A percentile compares a stretch with the other conserved stretches of the same genome.
Conservation (phyloP, 169 alveolate genomes). For the Eimeria mitis region DNA sequence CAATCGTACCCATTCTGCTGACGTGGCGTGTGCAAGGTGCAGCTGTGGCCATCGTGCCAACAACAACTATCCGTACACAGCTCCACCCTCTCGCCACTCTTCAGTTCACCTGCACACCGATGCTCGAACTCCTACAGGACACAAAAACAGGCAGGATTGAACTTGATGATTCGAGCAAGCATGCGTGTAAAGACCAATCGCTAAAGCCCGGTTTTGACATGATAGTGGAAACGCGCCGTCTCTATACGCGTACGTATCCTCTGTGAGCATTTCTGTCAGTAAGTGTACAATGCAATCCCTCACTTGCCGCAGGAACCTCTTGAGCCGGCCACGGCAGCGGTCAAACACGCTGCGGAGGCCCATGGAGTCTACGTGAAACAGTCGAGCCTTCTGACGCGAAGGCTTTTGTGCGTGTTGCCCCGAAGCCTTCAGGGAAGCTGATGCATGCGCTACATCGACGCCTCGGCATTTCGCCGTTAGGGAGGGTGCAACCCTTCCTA, state of each 20-base stretch:
- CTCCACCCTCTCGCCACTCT: conserved; percentile 46
- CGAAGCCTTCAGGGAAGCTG: neutral
- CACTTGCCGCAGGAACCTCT: conserved; percentile 41
- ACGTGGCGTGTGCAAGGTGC: conserved; percentile 65
- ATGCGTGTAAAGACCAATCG: neutral
- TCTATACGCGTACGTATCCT: neutral
- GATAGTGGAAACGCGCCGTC: neutral
- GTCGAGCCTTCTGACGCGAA: conserved; percentile 23
- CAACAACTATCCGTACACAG: conserved; percentile 76
- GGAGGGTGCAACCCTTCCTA: neutral
- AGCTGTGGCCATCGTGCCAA: conserved; percentile 60
- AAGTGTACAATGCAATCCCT: neutral
- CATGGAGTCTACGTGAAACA: conserved; percentile 64
- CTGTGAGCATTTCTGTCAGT: neutral
- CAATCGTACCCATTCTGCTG: conserved; percentile 81
- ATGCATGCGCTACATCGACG: neutral
- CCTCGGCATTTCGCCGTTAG: neutral
- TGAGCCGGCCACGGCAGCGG: conserved; percentile 64
- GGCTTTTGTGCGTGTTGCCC: conserved; percentile 35
- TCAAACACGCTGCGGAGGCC: conserved; percentile 66
- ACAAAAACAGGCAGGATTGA: neutral
- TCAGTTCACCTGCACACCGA: conserved; percentile 59
- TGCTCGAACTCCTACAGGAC: conserved; percentile 66
- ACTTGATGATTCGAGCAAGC: neutral
- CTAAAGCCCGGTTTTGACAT: neutral